Evolutionary conservation across 305 asterid genomes (phyloP).

Genomic region (Rubia peregrina): DNA sequence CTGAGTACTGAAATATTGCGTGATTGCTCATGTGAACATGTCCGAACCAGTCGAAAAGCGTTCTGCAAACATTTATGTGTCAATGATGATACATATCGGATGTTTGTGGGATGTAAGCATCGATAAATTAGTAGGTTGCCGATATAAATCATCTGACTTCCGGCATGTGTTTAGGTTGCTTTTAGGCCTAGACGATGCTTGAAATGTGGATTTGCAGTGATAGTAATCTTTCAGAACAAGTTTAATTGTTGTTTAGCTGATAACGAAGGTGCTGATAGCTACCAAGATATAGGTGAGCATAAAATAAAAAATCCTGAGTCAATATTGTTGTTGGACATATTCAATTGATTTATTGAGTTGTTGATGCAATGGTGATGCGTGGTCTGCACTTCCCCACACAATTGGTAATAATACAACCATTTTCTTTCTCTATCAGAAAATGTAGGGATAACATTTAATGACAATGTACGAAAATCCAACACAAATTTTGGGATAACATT

Average conservation of each 20-base stretch:
- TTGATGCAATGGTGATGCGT: neutral
- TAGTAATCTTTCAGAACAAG: neutral
- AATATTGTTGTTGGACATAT: neutral
- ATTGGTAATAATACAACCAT: neutral
- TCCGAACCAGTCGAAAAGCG: neutral
- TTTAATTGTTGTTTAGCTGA: neutral
- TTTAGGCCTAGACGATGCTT: neutral
- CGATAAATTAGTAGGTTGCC: neutral
- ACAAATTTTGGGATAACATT: neutral
- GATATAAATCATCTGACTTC: neutral
- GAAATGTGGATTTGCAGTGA: neutral
- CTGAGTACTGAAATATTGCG: neutral
- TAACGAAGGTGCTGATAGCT: neutral
- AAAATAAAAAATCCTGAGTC: neutral
- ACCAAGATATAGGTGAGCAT: neutral
- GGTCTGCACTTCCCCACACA: neutral
- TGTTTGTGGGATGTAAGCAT: neutral
- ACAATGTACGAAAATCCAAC: neutral
- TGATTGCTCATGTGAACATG: too few species aligned
- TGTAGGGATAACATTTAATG: too few species aligned
- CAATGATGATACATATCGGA: neutral
- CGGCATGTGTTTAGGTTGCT: slow-evolving; percentile 3
- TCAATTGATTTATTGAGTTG: neutral
- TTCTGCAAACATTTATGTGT: neutral
- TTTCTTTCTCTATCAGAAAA: neutral